Conservation (phyloP, 768 basidiomycete genomes). For the Infundibulicybe gibba region DNA sequence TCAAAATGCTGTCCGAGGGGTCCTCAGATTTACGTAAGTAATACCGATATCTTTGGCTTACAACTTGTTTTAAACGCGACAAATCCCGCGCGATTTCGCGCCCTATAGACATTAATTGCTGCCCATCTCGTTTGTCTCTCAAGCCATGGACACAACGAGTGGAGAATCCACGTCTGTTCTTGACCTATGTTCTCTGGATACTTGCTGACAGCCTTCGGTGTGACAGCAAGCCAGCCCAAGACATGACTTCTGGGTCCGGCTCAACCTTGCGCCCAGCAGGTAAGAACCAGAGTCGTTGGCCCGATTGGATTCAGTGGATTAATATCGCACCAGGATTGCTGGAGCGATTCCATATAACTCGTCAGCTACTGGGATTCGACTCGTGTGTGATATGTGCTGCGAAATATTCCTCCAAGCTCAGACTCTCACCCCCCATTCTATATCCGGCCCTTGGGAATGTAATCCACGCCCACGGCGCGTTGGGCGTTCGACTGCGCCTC, state of each 20-base stretch:
- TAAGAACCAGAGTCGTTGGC: not conserved
- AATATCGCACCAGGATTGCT: slow-evolving; percentile 21
- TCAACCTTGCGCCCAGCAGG: slow-evolving; percentile 13
- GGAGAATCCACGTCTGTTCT: too few species aligned
- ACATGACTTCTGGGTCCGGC: not conserved
- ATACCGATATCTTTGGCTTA: too few species aligned
- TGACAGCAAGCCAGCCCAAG: too few species aligned
- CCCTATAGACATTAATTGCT: too few species aligned
- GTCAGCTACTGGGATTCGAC: slow-evolving; percentile 26
- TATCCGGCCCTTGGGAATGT: slow-evolving; percentile 21
- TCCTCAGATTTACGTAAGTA: too few species aligned
- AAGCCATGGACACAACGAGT: too few species aligned
- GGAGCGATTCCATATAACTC: slow-evolving; percentile 29
- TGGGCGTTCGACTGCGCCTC: slow-evolving; percentile 23
- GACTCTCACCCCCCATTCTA: slow-evolving; percentile 19
- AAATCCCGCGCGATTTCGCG: too few species aligned
- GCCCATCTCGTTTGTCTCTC: too few species aligned
- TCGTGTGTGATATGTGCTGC: slow-evolving; percentile 28
- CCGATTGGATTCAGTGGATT: not conserved
- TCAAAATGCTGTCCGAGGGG: too few species aligned
- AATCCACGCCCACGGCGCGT: slow-evolving; percentile 22
- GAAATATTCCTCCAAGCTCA: slow-evolving; percentile 14
- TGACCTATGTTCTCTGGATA: too few species aligned
- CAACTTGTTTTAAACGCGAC: too few species aligned
- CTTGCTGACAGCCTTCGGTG: too few species aligned